Conservation (phyloP, 352 stramenopile species). For the Globisporangium okanoganense region DNA sequence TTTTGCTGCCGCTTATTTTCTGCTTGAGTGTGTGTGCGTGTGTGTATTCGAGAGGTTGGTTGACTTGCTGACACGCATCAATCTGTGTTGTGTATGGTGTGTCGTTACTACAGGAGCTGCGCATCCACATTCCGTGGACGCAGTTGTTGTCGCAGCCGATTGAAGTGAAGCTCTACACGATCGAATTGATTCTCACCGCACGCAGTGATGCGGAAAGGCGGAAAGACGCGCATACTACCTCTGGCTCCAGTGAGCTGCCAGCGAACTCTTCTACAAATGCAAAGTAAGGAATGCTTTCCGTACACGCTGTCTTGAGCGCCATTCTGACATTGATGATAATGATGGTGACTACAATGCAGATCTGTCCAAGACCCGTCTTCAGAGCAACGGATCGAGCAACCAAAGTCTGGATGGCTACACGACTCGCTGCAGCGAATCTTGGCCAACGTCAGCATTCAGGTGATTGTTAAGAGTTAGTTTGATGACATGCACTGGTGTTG, state of each 20-base stretch:
- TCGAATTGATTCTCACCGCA: slow-evolving; percentile 83
- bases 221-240: slow-evolving; percentile 10
- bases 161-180: slow-evolving; percentile 86
- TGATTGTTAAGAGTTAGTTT: slow-evolving; percentile 6
- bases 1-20: background rate
- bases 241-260: slow-evolving; percentile 4
- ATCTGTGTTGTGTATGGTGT: background rate
- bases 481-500: background rate
- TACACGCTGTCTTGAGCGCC: background rate
- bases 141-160: slow-evolving; percentile 83
- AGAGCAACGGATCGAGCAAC: slow-evolving; percentile 60
- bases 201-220: slow-evolving; percentile 25
- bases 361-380: slow-evolving; percentile 1
- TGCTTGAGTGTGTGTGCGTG: background rate
- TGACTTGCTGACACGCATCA: background rate
- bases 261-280: background rate
- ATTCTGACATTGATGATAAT: background rate
- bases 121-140: slow-evolving; percentile 89
- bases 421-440: slow-evolving; percentile 79
- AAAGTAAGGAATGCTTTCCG: background rate
- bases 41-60: background rate
- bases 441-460: slow-evolving; percentile 77
- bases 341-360: slow-evolving; percentile 1
- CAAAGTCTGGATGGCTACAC: slow-evolving; percentile 79
- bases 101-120: slow-evolving; percentile 47